phyloP scores from a whole-genome alignment of 306 rosid species.

The Lablab purpureus region DNA sequence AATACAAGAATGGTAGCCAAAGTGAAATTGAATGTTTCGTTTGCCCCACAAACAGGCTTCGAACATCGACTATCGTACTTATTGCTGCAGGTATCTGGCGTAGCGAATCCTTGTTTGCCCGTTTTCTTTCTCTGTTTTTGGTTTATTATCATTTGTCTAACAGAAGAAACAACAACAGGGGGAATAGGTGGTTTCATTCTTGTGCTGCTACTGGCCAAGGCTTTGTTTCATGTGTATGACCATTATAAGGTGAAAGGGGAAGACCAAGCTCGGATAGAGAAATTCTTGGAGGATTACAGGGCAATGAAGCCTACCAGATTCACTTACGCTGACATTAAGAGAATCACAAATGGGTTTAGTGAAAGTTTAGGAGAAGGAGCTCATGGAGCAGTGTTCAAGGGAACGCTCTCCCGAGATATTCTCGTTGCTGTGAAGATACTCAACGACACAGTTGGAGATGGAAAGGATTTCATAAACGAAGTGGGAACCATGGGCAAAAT shows the following conservation, averaged over 20 bases:
- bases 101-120: not conserved
- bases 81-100: not conserved
- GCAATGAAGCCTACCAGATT: constrained; percentile 2
- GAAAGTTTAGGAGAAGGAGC: constrained; percentile 1
- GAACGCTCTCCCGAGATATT: not conserved
- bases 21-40: not conserved
- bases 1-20: not conserved
- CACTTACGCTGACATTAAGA: not conserved
- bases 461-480: constrained; percentile 2
- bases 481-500: constrained; percentile 7
- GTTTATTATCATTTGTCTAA: not conserved
- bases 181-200: not conserved
- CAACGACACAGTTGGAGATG: not conserved
- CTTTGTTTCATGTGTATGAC: not conserved
- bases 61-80: not conserved
- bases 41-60: not conserved
- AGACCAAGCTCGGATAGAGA: constrained; percentile 12
- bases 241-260: not conserved
- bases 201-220: not conserved
- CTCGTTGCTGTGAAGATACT: constrained; percentile 9
- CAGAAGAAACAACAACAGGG: not conserved
- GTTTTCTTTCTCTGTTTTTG: not conserved
- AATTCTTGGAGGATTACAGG: not conserved
- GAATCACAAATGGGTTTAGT: not conserved
- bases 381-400: constrained; percentile 14